Evolutionary conservation across 176 grass and related monocot genomes (phyloP), one percentile per base, ranked within the genome.

Genomic region (Oryza brachyantha): DNA sequence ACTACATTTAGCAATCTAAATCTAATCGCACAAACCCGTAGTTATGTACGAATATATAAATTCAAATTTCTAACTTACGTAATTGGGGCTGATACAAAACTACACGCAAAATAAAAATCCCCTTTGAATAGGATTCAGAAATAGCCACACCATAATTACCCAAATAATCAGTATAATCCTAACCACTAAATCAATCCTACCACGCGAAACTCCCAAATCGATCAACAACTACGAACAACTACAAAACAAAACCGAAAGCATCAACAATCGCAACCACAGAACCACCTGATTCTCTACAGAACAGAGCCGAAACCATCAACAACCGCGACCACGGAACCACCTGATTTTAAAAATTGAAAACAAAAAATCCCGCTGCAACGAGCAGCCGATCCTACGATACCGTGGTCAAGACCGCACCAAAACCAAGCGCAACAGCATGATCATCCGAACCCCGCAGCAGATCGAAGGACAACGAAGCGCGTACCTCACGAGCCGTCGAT

Each of bases 401-500:
- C 10, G 10, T 14, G 27, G 10, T 17, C 42, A 81, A 41, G 75
- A 40, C 40, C 63, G 52, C 29, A 12, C 7, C 22, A 10, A 14
- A 62, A 50, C 7, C 8, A 16, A 29, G 12, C 37, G 1, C 12
- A 13, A 19, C 13, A 25, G 19, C 76, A 48, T 1, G 54, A 52
- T 46, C 50, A 12, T 0, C 16, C 19, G 19, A 2, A 42, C 24
- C 31, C 1, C 11, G 4, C 2, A 5, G 13, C 2, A 2, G 58
- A 78, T 72, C 73, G 72, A 4, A 7, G 55, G 42, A n/a, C n/a
- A n/a, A n/a, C n/a, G n/a, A n/a, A 10, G 35, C 35, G 6, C n/a
- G 27, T 83, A 87, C 85, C 85, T 87, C 10, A 12, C 7, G 27
- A 3, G 3, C 7, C 26, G 52, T 37, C 37, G 13, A 50, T 43